These are phyloP conservation scores for Clavaria fumosa DNA, from an alignment of 768 basidiomycete genomes.

Conservation along the genomic window DNA sequence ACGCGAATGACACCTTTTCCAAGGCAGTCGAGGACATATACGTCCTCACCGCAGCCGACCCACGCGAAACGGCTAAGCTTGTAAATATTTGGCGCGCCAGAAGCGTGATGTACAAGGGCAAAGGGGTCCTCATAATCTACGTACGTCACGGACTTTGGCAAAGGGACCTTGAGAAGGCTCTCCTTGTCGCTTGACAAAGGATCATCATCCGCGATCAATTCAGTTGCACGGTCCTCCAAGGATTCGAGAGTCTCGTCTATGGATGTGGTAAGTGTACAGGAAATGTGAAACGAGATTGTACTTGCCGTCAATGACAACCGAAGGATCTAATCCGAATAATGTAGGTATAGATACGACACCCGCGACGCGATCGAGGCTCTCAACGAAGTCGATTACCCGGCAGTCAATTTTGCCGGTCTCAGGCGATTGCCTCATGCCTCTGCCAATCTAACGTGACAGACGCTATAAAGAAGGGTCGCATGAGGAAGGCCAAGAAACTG, in stretches of 20 bases:
- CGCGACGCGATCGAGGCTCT: slow-evolving; percentile 47
- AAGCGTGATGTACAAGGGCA: slow-evolving; percentile 31
- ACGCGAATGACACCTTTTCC: slow-evolving; percentile 55
- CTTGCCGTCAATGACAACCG: slow-evolving; percentile 44
- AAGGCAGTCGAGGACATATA: slow-evolving; percentile 65
- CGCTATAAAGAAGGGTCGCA: background rate
- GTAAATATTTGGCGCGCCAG: slow-evolving; percentile 38
- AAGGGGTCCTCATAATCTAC: slow-evolving; percentile 68
- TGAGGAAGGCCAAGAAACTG: slow-evolving; percentile 8
- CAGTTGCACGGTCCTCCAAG: slow-evolving; percentile 24
- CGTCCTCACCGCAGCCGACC: slow-evolving; percentile 62
- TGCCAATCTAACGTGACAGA: slow-evolving; percentile 63
- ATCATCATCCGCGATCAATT: slow-evolving; percentile 12
- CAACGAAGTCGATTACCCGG: slow-evolving; percentile 83
- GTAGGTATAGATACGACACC: slow-evolving; percentile 71
- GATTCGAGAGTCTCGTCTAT: slow-evolving; percentile 38
- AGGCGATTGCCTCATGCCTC: slow-evolving; percentile 81
- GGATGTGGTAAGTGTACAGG: slow-evolving; percentile 4
- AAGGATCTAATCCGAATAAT: slow-evolving; percentile 73
- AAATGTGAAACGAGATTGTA: background rate
- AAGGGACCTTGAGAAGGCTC: slow-evolving; percentile 25
- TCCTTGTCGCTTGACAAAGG: background rate
- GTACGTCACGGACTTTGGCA: slow-evolving; percentile 53
- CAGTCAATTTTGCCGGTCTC: slow-evolving; percentile 71
- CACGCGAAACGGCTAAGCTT: slow-evolving; percentile 48